Conservation (phyloP, 163 green algal species). For the Volvox carteri region DNA sequence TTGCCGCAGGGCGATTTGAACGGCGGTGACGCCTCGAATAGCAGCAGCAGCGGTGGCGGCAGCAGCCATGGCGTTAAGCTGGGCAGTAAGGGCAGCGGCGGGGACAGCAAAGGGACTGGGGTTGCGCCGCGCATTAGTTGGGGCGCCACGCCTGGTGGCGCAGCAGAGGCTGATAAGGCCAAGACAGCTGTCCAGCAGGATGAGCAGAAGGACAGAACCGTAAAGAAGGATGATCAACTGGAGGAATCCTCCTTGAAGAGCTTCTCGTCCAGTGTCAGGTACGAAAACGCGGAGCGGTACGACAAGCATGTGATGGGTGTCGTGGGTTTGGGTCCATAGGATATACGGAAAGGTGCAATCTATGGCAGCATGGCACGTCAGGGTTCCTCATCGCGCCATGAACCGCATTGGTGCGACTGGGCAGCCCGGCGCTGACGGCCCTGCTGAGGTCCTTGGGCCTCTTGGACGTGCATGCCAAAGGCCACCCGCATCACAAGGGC, state of each 20-base stretch:
- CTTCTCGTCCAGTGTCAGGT: constrained; percentile 50
- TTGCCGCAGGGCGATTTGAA: background rate
- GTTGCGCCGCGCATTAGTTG: background rate
- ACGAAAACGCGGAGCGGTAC: background rate
- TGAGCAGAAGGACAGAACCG: background rate
- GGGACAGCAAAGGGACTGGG: background rate
- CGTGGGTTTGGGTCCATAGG: too few species aligned
- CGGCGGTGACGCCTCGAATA: background rate
- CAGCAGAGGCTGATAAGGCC: background rate
- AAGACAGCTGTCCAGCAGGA: background rate
- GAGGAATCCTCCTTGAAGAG: constrained; percentile 47
- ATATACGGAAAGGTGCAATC: too few species aligned
- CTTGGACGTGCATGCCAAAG: too few species aligned
- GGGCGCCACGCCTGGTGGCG: background rate
- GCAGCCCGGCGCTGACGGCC: too few species aligned
- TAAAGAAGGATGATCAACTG: background rate
- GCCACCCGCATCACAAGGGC: too few species aligned
- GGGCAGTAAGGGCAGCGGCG: background rate
- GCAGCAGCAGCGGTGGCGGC: constrained; percentile 27
- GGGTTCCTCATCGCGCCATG: too few species aligned
- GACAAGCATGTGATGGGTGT: too few species aligned
- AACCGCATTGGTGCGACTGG: too few species aligned
- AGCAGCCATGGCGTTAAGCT: background rate
- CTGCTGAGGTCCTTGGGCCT: too few species aligned
- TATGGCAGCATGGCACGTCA: too few species aligned